These are phyloP conservation scores for Cercospora citrullina DNA, from an alignment of 2,329 filamentous ascomycete genomes.

Conservation along the genomic window DNA sequence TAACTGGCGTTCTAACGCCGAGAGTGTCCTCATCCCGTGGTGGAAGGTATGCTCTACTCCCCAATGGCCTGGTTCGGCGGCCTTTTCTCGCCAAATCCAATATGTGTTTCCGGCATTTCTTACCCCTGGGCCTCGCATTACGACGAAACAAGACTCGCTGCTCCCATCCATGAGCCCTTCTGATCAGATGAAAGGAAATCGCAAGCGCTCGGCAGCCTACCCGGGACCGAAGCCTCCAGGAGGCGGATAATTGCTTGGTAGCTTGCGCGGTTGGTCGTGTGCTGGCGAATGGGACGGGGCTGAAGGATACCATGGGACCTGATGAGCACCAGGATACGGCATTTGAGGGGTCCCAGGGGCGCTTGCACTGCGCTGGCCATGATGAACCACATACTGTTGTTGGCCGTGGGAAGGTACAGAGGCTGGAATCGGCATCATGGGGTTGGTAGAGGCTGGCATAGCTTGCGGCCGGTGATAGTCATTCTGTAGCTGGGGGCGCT, in stretches of 20 bases:
- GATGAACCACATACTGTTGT: slow-evolving; percentile 15
- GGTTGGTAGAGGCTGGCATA: not conserved
- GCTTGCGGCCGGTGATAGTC: slow-evolving; percentile 1
- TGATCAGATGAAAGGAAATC: not conserved
- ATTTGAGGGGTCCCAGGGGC: slow-evolving; percentile 3
- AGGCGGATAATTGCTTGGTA: slow-evolving; percentile 5
- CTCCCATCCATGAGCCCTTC: not conserved
- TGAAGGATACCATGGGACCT: slow-evolving; percentile 14
- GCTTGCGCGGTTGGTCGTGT: not conserved
- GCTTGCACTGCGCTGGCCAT: slow-evolving; percentile 16
- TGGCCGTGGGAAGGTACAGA: slow-evolving; percentile 4
- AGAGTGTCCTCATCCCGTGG: not conserved
- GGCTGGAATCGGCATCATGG: slow-evolving; percentile 7
- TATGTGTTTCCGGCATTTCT: not conserved
- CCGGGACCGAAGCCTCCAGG: not conserved
- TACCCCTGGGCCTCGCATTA: not conserved
- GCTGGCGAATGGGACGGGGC: slow-evolving; percentile 5
- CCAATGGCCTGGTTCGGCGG: not conserved
- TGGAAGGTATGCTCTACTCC: not conserved
- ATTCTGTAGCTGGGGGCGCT: not conserved
- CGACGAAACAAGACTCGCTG: not conserved
- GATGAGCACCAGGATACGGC: slow-evolving; percentile 7
- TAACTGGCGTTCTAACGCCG: not conserved
- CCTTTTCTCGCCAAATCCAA: not conserved
- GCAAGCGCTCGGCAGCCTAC: not conserved